Conservation (phyloP, 2,329 filamentous ascomycete genomes). For the Cladosporium sphaerospermum region DNA sequence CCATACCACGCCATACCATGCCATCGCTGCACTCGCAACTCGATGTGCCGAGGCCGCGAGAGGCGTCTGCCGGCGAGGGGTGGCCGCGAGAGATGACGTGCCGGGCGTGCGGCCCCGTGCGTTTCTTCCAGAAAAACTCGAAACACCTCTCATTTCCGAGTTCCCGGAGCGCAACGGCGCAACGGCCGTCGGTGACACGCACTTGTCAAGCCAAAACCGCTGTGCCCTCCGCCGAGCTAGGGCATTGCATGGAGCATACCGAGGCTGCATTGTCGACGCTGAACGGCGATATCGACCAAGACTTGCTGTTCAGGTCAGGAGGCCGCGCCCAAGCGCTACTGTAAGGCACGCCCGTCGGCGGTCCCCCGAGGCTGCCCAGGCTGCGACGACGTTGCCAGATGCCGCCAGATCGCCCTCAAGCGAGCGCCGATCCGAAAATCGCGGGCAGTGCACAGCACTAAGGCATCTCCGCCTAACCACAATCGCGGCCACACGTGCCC, state of each 20-base stretch:
- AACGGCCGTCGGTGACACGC: conserved; percentile 7
- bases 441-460: neutral
- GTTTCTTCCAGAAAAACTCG: conserved; percentile 9
- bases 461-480: neutral
- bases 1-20: too few species aligned
- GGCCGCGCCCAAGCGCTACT: too few species aligned
- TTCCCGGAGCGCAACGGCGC: conserved; percentile 2
- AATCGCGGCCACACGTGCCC: too few species aligned
- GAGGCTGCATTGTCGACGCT: neutral
- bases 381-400: neutral
- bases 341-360: too few species aligned
- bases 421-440: neutral
- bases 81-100: conserved; percentile 4
- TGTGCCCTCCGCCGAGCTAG: conserved; percentile 4
- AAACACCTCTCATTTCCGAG: conserved; percentile 9
- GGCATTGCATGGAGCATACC: conserved; percentile 1
- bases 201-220: conserved; percentile 3
- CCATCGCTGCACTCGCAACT: too few species aligned
- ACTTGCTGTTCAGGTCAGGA: too few species aligned
- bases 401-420: neutral
- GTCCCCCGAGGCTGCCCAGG: neutral
- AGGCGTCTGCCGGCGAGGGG: too few species aligned
- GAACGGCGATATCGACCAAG: too few species aligned
- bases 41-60: too few species aligned
- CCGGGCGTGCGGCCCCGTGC: conserved; percentile 5